Base-by-base conservation (phyloP, 257 asterid genomes). In the Penstemon newberryi region DNA sequence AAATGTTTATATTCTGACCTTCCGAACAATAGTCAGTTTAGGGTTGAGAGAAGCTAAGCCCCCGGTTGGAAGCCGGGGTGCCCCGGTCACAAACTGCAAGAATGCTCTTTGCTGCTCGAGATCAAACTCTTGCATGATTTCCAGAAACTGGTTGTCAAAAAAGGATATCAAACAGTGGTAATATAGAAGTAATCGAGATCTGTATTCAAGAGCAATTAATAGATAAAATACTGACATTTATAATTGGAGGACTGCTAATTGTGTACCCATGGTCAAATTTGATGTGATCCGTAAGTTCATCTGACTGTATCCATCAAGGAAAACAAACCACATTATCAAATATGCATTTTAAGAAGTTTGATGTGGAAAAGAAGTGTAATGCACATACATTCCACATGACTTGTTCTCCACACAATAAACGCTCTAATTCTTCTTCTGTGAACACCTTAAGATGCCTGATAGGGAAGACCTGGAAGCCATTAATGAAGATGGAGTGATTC, bases 231-330 rank as follows among this genome's bases (percentile, higher is more conserved):
- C 99, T 49, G 37, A 93, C 99, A 65, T 85, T 78, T 58, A 78
- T 61, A 66, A 89, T 70, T 4, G 95, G 95, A 61, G 96, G 82
- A 77, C 99, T 93, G 83, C 90, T 89, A 12, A 85, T 75, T 15
- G 99, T 90, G 90, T 88, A 93, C 6, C 99, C 99, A 67, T 93
- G 99, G 77, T 93, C 99, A 54, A 89, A 93, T 77, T 93, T 93
- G 82, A 93, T 79, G 83, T 90, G 92, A 78, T 93, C 96, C 84
- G 76, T 61, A 56, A 93, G 89, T 60, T 83, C 92, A 8, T 81
- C 91, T 3, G 96, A 74, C 99, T 93, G 89, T 53, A 77, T 38
- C 44, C 45, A 57, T 61, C 42, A 44, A 79, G 57, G 67, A 46
- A 19, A 65, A 45, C 12, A 46, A 45, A 11, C 15, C 13, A 62